A percentile compares a stretch with the other conserved stretches of the same genome.
Evolutionary conservation across 2,329 filamentous ascomycete genomes (phyloP).

Genomic region (Penicillium crustosum): DNA sequence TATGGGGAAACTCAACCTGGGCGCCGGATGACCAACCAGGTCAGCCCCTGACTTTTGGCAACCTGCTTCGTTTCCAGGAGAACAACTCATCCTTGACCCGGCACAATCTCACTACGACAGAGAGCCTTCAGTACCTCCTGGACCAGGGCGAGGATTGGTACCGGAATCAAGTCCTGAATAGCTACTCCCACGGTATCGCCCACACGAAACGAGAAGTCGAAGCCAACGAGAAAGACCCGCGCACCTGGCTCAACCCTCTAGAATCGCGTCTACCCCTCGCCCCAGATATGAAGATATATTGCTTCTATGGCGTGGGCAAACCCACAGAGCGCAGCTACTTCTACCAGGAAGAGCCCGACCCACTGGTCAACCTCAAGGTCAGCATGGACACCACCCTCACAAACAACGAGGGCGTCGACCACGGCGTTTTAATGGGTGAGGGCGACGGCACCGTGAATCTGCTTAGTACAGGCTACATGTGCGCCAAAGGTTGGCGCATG

Average conservation of each 20-base stretch:
- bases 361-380: slow-evolving; percentile 56
- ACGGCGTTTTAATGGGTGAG: slow-evolving; percentile 91
- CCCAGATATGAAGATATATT: slow-evolving; percentile 89
- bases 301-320: slow-evolving; percentile 94
- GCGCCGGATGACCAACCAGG: slow-evolving; percentile 82
- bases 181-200: slow-evolving; percentile 87
- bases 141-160: slow-evolving; percentile 85
- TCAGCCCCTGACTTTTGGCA: slow-evolving; percentile 73
- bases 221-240: slow-evolving; percentile 70
- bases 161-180: slow-evolving; percentile 65
- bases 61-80: slow-evolving; percentile 77
- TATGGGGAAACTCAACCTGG: slow-evolving; percentile 89
- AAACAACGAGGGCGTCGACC: slow-evolving; percentile 59
- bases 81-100: slow-evolving; percentile 61
- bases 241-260: slow-evolving; percentile 95
- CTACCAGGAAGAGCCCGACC: slow-evolving; percentile 71
- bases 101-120: slow-evolving; percentile 75
- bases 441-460: slow-evolving; percentile 95
- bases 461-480: slow-evolving; percentile 95
- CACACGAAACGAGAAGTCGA: slow-evolving; percentile 78
- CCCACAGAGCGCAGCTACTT: slow-evolving; percentile 90
- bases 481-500: slow-evolving; percentile 88
- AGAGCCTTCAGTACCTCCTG: slow-evolving; percentile 76
- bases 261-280: slow-evolving; percentile 84
- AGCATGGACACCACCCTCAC: slow-evolving; percentile 55